Conservation (phyloP, 2,329 filamentous ascomycete genomes). For the Fusarium liriodendri region DNA sequence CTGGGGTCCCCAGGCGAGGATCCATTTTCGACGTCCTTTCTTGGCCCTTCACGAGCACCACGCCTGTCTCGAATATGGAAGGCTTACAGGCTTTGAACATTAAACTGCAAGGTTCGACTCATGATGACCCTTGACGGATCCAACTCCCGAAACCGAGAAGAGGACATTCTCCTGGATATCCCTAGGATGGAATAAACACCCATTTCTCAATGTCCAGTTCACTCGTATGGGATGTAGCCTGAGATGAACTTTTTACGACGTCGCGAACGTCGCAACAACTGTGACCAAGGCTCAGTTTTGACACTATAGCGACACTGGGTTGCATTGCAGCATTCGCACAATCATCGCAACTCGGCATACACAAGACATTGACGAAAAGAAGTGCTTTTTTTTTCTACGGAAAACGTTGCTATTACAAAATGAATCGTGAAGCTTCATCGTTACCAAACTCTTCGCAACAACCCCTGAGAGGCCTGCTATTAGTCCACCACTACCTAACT, state of each 20-base stretch:
- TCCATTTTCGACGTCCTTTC: slow-evolving; percentile 31
- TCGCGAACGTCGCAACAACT: not conserved
- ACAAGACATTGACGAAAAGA: not conserved
- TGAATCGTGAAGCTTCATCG: slow-evolving; percentile 12
- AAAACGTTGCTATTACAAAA: slow-evolving; percentile 7
- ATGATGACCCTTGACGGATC: not conserved
- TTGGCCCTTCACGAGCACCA: slow-evolving; percentile 10
- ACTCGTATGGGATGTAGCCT: not conserved
- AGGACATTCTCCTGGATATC: not conserved
- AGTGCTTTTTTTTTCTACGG: not conserved
- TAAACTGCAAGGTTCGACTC: not conserved
- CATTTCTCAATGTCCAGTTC: not conserved
- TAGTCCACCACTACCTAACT: not conserved
- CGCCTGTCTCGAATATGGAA: not conserved
- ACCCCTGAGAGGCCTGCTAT: not conserved
- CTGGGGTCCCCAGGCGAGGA: slow-evolving; percentile 21
- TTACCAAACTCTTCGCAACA: not conserved
- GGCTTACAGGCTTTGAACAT: not conserved
- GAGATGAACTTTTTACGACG: not conserved
- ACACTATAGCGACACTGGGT: not conserved
- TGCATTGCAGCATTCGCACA: not conserved
- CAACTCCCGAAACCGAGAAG: not conserved
- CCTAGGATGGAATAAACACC: not conserved
- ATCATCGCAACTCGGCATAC: not conserved
- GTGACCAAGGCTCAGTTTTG: not conserved